Evolutionary conservation across 768 basidiomycete genomes (phyloP).

Genomic region (Kwoniella dendrophila): DNA sequence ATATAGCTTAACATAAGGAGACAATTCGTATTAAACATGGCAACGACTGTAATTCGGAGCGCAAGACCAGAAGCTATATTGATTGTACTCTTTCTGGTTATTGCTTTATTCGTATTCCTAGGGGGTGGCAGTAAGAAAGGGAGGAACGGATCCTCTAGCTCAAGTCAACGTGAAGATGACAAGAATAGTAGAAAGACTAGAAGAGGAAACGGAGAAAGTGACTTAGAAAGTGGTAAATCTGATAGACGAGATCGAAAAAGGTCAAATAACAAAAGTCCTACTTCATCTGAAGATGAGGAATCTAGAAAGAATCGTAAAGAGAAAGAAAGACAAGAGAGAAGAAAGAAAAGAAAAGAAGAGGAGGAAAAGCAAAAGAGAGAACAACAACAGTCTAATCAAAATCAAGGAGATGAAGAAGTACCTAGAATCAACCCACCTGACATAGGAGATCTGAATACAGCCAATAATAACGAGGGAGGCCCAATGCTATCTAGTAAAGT

Average conservation of each 20-base stretch:
- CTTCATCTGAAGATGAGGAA: conserved; percentile 7
- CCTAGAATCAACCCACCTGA: neutral
- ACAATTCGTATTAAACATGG: neutral
- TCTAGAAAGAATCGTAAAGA: neutral
- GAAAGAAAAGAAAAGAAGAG: neutral
- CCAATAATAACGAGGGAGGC: neutral
- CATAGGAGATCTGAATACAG: neutral
- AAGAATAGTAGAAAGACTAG: neutral
- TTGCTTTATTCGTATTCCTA: conserved; percentile 6
- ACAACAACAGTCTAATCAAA: neutral
- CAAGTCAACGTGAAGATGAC: neutral
- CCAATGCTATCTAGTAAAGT: neutral
- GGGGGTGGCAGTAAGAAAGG: conserved; percentile 2
- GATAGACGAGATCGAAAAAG: conserved; percentile 58
- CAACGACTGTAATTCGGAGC: neutral
- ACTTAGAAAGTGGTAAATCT: neutral
- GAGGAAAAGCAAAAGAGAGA: neutral
- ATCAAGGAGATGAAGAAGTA: neutral
- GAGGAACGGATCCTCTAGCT: neutral
- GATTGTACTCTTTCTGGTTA: conserved; percentile 4
- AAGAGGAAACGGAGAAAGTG: neutral
- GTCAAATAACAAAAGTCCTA: conserved; percentile 68
- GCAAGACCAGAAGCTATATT: conserved; percentile 14
- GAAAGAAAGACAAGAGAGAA: conserved; percentile 2
- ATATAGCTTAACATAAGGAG: no score